These are phyloP conservation scores for Russula abietina DNA, from an alignment of 768 basidiomycete genomes.

Conservation along the genomic window DNA sequence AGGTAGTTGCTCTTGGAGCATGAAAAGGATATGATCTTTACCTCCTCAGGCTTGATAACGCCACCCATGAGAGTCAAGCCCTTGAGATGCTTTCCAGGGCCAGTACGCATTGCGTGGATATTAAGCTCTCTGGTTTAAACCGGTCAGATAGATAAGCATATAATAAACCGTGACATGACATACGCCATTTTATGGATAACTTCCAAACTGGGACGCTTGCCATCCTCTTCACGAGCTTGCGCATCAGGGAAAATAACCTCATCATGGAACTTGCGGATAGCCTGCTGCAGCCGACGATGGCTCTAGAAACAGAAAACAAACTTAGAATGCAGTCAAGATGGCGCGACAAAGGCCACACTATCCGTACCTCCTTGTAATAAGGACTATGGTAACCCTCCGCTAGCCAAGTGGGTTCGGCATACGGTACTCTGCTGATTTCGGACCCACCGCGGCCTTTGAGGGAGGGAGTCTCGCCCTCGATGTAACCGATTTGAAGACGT, in stretches of 20 bases:
- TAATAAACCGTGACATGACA: constrained; percentile 20
- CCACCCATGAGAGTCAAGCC: constrained; percentile 73
- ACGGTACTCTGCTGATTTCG: constrained; percentile 68
- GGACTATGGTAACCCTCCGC: constrained; percentile 63
- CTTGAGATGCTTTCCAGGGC: constrained; percentile 82
- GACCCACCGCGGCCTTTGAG: constrained; percentile 49
- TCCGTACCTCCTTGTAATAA: constrained; percentile 66
- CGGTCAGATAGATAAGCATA: not conserved
- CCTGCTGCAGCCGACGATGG: constrained; percentile 56
- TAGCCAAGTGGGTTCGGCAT: constrained; percentile 86
- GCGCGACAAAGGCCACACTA: not conserved
- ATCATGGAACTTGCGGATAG: constrained; percentile 60
- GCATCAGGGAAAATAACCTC: constrained; percentile 51
- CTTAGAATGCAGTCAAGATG: not conserved
- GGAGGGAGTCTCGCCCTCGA: constrained; percentile 54
- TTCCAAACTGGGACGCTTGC: constrained; percentile 75
- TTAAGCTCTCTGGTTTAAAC: constrained; percentile 48
- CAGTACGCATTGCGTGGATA: constrained; percentile 86
- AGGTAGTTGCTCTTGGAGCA: not conserved
- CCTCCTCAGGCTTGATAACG: constrained; percentile 69
- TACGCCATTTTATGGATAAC: constrained; percentile 83
- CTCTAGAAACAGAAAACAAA: constrained; percentile 36
- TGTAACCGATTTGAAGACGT: constrained; percentile 67
- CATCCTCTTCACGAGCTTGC: constrained; percentile 71
- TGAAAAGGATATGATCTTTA: constrained; percentile 27